Percentiles rank a stretch among this genome's conserved stretches.
phyloP scores from a whole-genome alignment of 148 eudicot species.

The Cornus kousa region DNA sequence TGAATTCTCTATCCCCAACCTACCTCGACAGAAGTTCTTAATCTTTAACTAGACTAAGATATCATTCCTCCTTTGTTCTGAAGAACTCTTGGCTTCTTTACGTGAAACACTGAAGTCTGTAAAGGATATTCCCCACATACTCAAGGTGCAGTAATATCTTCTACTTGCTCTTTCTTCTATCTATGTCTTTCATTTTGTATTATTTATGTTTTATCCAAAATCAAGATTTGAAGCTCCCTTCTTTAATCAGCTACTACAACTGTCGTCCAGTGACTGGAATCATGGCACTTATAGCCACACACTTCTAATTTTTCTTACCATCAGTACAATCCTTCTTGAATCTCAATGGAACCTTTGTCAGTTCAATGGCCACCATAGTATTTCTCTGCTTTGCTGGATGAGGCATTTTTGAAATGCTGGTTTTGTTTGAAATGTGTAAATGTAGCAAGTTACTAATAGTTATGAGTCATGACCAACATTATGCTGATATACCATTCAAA shows the following conservation, averaged over 20 bases:
- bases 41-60: constrained; percentile 62
- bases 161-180: constrained; percentile 1
- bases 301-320: background rate
- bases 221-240: background rate
- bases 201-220: background rate
- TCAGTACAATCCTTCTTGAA: background rate
- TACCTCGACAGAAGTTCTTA: background rate
- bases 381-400: background rate
- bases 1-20: constrained; percentile 4
- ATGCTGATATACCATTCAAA: background rate
- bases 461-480: background rate
- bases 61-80: constrained; percentile 75
- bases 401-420: background rate
- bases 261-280: too few species aligned
- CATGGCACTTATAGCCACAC: background rate
- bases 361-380: background rate
- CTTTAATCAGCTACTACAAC: background rate
- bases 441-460: background rate
- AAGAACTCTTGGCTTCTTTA: constrained; percentile 75
- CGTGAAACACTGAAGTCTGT: constrained; percentile 79
- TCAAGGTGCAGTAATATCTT: constrained; percentile 51
- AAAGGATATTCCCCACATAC: constrained; percentile 81
- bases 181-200: background rate
- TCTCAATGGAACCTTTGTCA: too few species aligned
- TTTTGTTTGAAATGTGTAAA: background rate